A percentile compares a stretch with the other conserved stretches of the same genome.
These are phyloP conservation scores for Dryadomyces quercus-mongolicae DNA, from an alignment of 2,329 filamentous ascomycete species.

Conservation along the genomic window DNA sequence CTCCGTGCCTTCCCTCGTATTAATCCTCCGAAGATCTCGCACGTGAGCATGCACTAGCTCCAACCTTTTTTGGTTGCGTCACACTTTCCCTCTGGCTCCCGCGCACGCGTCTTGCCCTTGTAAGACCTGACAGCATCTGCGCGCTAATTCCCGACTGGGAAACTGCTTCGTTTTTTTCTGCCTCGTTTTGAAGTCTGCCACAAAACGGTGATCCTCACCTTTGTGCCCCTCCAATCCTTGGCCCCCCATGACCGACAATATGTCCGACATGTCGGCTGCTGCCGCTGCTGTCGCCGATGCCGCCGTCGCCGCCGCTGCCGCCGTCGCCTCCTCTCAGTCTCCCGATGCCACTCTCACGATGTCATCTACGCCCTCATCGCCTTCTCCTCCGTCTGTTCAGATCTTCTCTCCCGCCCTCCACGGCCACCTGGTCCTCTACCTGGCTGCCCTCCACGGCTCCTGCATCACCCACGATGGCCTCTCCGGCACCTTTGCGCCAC, in stretches of 20 bases:
- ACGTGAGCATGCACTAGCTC: background rate
- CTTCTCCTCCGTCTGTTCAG: slow-evolving; percentile 1
- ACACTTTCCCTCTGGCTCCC: background rate
- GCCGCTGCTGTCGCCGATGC: background rate
- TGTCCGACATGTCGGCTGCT: background rate
- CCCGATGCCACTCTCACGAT: background rate
- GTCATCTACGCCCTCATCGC: background rate
- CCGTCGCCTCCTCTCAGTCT: background rate
- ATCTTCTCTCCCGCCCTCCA: slow-evolving; percentile 33
- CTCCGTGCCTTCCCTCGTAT: background rate
- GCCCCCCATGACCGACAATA: background rate
- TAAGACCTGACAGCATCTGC: too few species aligned
- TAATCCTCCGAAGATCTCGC: background rate
- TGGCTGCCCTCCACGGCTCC: slow-evolving; percentile 44
- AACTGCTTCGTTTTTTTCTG: too few species aligned
- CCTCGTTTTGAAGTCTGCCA: too few species aligned
- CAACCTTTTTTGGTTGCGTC: background rate
- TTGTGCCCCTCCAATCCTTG: background rate
- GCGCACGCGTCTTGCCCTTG: background rate
- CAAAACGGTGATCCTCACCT: too few species aligned
- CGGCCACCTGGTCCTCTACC: slow-evolving; percentile 38
- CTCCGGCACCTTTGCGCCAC: slow-evolving; percentile 47
- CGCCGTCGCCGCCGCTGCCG: background rate
- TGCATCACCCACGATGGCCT: slow-evolving; percentile 47
- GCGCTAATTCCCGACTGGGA: too few species aligned